A percentile compares a stretch with the other conserved stretches of the same genome.
Evolutionary conservation across 1,139 yeast genomes (phyloP).

Genomic region (Diutina ranongensis): DNA sequence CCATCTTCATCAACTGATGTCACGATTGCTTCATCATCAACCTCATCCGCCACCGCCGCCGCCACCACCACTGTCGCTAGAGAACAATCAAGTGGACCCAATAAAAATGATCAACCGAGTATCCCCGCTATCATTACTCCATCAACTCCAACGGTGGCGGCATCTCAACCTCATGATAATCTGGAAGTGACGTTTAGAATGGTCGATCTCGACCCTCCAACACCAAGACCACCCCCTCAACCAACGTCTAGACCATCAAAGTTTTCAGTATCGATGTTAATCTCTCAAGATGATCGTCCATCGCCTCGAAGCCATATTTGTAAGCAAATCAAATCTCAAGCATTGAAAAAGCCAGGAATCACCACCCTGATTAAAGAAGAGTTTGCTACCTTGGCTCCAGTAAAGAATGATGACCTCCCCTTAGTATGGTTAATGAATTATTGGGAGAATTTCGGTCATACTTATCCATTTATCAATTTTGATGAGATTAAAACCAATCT

Average conservation of each 20-base stretch:
- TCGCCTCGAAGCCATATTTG: neutral
- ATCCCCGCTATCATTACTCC: too few species aligned
- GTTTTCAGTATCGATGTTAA: neutral
- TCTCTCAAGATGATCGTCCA: neutral
- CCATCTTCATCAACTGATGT: neutral
- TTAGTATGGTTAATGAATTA: constrained; percentile 20
- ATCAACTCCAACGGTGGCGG: neutral
- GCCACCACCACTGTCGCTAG: neutral
- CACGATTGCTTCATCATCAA: neutral
- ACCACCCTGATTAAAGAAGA: constrained; percentile 17
- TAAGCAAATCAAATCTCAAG: neutral
- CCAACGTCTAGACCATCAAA: neutral
- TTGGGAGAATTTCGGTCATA: constrained; percentile 26
- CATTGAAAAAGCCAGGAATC: neutral
- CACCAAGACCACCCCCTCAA: neutral
- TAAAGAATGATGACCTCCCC: constrained; percentile 20
- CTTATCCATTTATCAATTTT: constrained; percentile 26
- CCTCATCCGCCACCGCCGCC: neutral
- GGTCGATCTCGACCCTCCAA: neutral
- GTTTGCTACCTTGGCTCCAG: constrained; percentile 24
- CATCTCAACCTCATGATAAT: neutral
- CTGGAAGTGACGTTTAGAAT: neutral
- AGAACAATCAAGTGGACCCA: neutral
- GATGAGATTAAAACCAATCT: constrained; percentile 14
- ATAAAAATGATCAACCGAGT: too few species aligned